Percentiles rank a stretch among this genome's conserved stretches.
Conservation (phyloP, 331 rosid genomes). For the Dryas integrifolia region DNA sequence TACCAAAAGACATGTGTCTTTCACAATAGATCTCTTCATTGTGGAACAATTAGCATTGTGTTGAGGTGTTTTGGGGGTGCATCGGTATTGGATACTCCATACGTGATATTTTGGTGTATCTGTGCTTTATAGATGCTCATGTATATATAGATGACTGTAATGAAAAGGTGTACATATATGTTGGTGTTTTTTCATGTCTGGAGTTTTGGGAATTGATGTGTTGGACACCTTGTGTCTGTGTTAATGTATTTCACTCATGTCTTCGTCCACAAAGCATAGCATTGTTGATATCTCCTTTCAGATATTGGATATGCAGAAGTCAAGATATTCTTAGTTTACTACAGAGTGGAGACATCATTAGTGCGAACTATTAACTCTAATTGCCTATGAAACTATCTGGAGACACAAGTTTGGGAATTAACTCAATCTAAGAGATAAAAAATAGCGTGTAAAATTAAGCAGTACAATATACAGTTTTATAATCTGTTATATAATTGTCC, state of each 20-base stretch:
- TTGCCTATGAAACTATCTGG: background rate
- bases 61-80: background rate
- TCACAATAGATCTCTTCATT: too few relatives aligned
- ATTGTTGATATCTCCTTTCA: background rate
- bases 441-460: background rate
- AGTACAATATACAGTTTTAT: background rate
- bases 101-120: background rate
- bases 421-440: background rate
- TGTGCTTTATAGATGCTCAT: background rate
- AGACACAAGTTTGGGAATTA: background rate
- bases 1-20: too few relatives aligned
- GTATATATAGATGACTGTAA: background rate
- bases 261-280: background rate
- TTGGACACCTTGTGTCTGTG: background rate
- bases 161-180: background rate
- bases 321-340: background rate
- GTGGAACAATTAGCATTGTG: too few relatives aligned
- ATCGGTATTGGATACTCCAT: background rate
- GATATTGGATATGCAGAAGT: background rate
- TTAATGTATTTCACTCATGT: background rate
- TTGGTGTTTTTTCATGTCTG: background rate
- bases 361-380: conserved; percentile 1
- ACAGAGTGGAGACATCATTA: background rate
- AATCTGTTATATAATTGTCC: conserved; percentile 14
- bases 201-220: background rate